Evolutionary conservation across 2,329 filamentous ascomycete species (phyloP), one percentile per base, ranked within the genome.

Genomic region (Fusarium pilosicola): DNA sequence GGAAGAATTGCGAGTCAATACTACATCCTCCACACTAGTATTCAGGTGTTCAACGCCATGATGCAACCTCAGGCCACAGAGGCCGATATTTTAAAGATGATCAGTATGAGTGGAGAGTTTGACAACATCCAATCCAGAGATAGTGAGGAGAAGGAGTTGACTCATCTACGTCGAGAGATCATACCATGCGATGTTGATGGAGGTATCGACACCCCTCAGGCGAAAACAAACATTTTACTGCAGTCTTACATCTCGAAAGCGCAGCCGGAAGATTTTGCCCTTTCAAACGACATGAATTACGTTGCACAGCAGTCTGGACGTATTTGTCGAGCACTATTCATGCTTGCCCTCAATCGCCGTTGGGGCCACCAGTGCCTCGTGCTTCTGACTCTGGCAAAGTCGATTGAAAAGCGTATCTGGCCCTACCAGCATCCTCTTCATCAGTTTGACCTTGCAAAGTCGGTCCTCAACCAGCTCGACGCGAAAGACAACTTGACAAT

Each of bases 321-420:
- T 81, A 99, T 99, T 65, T 98, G 95, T 79, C 89, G 97, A 70
- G 94, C 97, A 6, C 84, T 99, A 22, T 99, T 99, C 83, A 97
- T 98, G 94, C 96, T 99, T 77, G 96, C 96, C 3, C 86, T 99
- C 58, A 98, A 98, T 81, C 89, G 96, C 67, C 90, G 94, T 75
- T 99, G 96, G 96, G 96, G 97, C 2, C 93, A 97, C 77, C 95
- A 98, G 81, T 99, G 97, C 75, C 87, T 97, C 44, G 95, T 98
- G 2, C 85, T 99, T 38, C 85, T 99, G 48, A 97, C 94, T 1
- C 86, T 99, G 73, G 97, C 95, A 82, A 98, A 98, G 83, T 97
- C 96, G 1, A 98, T 99, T 63, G 97, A 99, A 83, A 97, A 95
- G 83, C 92, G 95, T 66, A 92, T 97, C 17, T 99, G 96, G 96